A percentile compares a stretch with the other conserved stretches of the same genome.
phyloP scores from a whole-genome alignment of 495 filamentous ascomycete genomes.

The Daldinia vernicosa region DNA sequence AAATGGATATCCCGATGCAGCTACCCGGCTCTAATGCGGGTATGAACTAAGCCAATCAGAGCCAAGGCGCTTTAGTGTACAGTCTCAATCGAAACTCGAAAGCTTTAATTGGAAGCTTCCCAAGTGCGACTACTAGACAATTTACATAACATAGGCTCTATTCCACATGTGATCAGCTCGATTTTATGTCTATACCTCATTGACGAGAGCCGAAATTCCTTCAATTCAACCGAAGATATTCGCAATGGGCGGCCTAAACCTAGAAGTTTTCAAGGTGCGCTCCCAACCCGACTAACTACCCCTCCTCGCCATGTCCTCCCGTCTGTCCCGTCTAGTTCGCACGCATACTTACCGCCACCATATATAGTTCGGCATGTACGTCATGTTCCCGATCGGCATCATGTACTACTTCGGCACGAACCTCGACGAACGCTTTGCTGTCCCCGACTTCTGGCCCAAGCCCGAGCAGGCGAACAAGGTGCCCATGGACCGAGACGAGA shows the following conservation, averaged over 20 bases:
- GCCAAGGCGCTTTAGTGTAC: background rate
- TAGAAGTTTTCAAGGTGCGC: constrained; percentile 93
- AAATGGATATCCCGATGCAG: constrained; percentile 29
- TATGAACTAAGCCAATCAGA: background rate
- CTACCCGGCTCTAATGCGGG: background rate
- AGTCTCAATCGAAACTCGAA: background rate
- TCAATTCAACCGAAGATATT: constrained; percentile 35
- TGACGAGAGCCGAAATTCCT: background rate
- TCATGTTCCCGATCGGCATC: constrained; percentile 97
- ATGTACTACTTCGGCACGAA: constrained; percentile 99
- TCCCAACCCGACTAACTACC: background rate
- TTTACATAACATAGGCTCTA: background rate
- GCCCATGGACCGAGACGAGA: constrained; percentile 88
- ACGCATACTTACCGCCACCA: background rate
- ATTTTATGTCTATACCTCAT: constrained; percentile 6
- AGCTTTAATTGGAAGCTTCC: constrained; percentile 17
- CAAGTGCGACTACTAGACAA: background rate
- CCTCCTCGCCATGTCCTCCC: constrained; percentile 1
- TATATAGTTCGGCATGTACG: constrained; percentile 91
- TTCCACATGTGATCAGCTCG: constrained; percentile 3
- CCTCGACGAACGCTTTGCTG: constrained; percentile 87
- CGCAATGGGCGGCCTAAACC: constrained; percentile 82
- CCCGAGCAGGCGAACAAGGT: constrained; percentile 86
- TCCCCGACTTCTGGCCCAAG: constrained; percentile 94
- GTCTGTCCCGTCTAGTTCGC: background rate